phyloP scores from a whole-genome alignment of 305 asterid genomes.

The Fraxinus greggii region DNA sequence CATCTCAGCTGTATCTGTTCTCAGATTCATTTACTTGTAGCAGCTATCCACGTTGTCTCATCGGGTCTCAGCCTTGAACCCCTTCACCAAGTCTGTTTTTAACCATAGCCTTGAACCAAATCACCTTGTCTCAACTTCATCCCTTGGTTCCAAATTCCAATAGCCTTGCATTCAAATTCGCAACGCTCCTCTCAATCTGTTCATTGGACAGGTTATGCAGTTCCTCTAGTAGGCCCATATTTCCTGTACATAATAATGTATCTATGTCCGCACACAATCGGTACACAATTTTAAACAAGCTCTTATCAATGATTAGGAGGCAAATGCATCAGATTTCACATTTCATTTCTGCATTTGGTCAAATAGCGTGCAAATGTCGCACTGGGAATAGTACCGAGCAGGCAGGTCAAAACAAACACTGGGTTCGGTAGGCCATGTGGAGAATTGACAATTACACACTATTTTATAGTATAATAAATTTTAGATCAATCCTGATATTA shows the following conservation, averaged over 20 bases:
- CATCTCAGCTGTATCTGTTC: not conserved
- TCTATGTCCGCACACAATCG: not conserved
- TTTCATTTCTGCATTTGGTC: not conserved
- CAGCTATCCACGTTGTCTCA: not conserved
- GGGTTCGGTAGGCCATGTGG: not conserved
- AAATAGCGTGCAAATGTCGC: not conserved
- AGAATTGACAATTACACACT: not conserved
- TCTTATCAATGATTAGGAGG: not conserved
- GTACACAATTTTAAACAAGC: not conserved
- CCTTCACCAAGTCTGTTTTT: not conserved
- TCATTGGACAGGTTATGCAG: not conserved
- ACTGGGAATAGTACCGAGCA: not conserved
- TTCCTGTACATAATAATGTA: not conserved
- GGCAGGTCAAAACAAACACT: not conserved
- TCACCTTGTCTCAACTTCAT: not conserved
- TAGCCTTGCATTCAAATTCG: not conserved
- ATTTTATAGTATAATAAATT: not conserved
- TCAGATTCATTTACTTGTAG: not conserved
- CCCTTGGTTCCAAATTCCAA: not conserved
- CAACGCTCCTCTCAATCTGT: not conserved
- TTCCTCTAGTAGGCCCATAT: not conserved
- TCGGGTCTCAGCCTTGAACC: not conserved
- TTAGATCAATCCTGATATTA: not conserved
- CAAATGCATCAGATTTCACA: not conserved
- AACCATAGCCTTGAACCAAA: not conserved